Evolutionary conservation across 805 yeast genomes (phyloP).

Genomic region (Ogataea salicorniae): DNA sequence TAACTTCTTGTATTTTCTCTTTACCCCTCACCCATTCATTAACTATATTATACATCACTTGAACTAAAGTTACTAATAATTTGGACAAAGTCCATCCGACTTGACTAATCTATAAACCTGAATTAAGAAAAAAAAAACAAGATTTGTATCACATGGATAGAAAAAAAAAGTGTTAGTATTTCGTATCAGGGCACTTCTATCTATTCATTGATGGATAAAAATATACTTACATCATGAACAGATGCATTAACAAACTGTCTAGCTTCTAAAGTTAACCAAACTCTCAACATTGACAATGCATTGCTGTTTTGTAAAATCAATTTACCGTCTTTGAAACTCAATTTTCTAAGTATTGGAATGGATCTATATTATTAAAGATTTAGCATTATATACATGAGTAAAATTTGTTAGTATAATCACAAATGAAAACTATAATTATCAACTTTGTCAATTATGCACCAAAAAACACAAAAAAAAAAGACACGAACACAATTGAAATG

Average conservation of each 20-base stretch:
- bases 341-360: slow-evolving; percentile 76
- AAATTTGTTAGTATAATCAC: slow-evolving; percentile 8
- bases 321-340: slow-evolving; percentile 67
- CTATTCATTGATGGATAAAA: background rate
- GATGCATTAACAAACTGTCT: slow-evolving; percentile 83
- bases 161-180: background rate
- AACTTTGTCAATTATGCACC: background rate
- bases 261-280: slow-evolving; percentile 87
- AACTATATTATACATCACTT: background rate
- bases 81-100: slow-evolving; percentile 63
- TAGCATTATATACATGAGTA: background rate
- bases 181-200: background rate
- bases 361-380: slow-evolving; percentile 41
- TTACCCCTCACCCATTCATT: background rate
- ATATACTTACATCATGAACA: slow-evolving; percentile 63
- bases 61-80: slow-evolving; percentile 33
- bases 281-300: slow-evolving; percentile 75
- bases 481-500: background rate
- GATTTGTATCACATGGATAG: no score
- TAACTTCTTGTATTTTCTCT: background rate
- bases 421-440: slow-evolving; percentile 15
- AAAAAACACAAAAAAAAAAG: background rate
- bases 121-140: background rate
- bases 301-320: slow-evolving; percentile 51
- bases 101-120: slow-evolving; percentile 50